These are phyloP conservation scores for Cryphonectria parasitica DNA, from an alignment of 2,329 filamentous ascomycete genomes.

Conservation along the genomic window DNA sequence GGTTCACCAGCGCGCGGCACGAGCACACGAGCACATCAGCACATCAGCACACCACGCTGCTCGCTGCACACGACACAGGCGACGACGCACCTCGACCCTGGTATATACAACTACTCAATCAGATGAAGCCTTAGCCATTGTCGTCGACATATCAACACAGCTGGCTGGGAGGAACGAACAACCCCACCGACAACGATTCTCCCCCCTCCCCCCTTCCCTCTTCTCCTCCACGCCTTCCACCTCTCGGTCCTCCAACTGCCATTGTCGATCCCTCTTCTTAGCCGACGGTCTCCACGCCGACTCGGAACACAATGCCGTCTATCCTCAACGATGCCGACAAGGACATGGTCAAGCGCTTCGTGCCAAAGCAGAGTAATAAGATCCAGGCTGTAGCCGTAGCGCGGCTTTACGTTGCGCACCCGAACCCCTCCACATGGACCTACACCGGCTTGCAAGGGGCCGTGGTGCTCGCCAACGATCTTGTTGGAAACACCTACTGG, in stretches of 20 bases:
- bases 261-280: slow-evolving; percentile 3
- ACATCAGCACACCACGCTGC: slow-evolving; percentile 14
- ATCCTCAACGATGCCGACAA: slow-evolving; percentile 92
- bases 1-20: slow-evolving; percentile 20
- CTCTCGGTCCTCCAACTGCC: neutral
- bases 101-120: slow-evolving; percentile 3
- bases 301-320: slow-evolving; percentile 55
- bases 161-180: slow-evolving; percentile 6
- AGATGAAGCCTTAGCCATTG: slow-evolving; percentile 12
- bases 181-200: neutral
- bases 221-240: too few species aligned
- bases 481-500: slow-evolving; percentile 96
- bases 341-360: slow-evolving; percentile 90
- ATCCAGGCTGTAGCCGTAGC: slow-evolving; percentile 95
- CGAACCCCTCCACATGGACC: slow-evolving; percentile 84
- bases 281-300: slow-evolving; percentile 23
- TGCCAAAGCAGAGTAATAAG: slow-evolving; percentile 95
- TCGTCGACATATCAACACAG: slow-evolving; percentile 1
- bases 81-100: slow-evolving; percentile 6
- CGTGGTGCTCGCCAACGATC: slow-evolving; percentile 86
- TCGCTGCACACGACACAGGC: neutral
- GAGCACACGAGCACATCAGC: slow-evolving; percentile 15
- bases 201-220: neutral
- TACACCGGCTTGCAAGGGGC: slow-evolving; percentile 94
- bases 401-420: slow-evolving; percentile 90